phyloP scores from a whole-genome alignment of 768 basidiomycete species.

The Boletus fagicola region DNA sequence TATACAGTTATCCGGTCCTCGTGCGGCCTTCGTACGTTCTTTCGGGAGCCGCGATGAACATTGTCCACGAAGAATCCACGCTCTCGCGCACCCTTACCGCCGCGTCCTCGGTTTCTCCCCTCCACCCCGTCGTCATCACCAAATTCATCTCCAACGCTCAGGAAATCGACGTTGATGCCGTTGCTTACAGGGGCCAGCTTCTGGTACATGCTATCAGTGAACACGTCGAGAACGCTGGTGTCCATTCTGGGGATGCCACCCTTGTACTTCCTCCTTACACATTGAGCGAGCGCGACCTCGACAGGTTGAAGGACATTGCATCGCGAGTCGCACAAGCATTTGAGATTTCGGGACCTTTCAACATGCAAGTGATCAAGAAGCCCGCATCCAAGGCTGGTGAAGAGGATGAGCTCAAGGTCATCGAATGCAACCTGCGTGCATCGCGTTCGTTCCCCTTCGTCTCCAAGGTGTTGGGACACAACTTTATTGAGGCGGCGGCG shows the following conservation, averaged over 20 bases:
- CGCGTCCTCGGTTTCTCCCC: slow-evolving; percentile 92
- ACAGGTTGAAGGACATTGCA: slow-evolving; percentile 87
- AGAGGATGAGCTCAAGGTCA: slow-evolving; percentile 84
- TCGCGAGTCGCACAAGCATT: slow-evolving; percentile 94
- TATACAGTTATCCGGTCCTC: slow-evolving; percentile 86
- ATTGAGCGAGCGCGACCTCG: slow-evolving; percentile 69
- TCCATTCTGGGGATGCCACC: slow-evolving; percentile 98
- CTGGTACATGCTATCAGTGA: slow-evolving; percentile 96
- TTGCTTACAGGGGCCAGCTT: slow-evolving; percentile 88
- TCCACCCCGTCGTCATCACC: slow-evolving; percentile 97
- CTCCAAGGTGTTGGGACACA: slow-evolving; percentile 94
- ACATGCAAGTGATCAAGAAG: slow-evolving; percentile 98
- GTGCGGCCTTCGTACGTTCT: slow-evolving; percentile 98
- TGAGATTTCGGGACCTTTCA: slow-evolving; percentile 97
- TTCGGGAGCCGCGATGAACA: slow-evolving; percentile 99
- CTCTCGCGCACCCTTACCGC: slow-evolving; percentile 95
- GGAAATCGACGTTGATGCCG: slow-evolving; percentile 97
- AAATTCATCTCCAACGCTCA: slow-evolving; percentile 99
- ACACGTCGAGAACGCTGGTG: slow-evolving; percentile 98
- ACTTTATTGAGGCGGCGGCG: slow-evolving; percentile 94
- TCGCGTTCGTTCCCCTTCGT: slow-evolving; percentile 99
- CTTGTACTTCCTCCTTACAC: slow-evolving; percentile 95
- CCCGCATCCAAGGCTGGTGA: slow-evolving; percentile 48
- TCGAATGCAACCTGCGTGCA: slow-evolving; percentile 97
- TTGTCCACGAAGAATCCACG: slow-evolving; percentile 86